Percentiles rank a stretch among this genome's conserved stretches.
phyloP scores from a whole-genome alignment of 352 stramenopile genomes.

The Globisporangium spiculum region DNA sequence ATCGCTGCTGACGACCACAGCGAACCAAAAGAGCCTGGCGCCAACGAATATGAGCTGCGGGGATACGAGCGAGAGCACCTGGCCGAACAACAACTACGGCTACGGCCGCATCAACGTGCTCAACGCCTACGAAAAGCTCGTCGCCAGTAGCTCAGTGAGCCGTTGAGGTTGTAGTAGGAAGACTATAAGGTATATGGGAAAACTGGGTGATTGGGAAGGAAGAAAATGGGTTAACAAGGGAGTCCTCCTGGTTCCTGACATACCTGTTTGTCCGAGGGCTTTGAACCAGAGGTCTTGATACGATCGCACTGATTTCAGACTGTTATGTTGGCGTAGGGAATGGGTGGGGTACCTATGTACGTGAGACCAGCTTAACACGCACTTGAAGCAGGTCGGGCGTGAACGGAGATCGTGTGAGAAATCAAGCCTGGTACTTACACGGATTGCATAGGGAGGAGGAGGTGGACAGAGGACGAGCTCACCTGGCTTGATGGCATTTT shows the following conservation, averaged over 20 bases:
- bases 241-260: too few relatives aligned
- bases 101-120: constrained; percentile 24
- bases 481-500: neutral
- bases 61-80: constrained; percentile 5
- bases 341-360: neutral
- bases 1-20: constrained; percentile 12
- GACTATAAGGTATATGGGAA: neutral
- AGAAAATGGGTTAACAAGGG: neutral
- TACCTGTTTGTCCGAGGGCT: too few relatives aligned
- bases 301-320: neutral
- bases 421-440: neutral
- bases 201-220: neutral
- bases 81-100: constrained; percentile 29
- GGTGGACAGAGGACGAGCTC: neutral
- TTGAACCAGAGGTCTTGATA: neutral
- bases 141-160: neutral
- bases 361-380: neutral
- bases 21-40: constrained; percentile 15
- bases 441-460: neutral
- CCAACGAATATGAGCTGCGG: constrained; percentile 12
- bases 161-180: neutral
- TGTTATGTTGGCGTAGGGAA: neutral
- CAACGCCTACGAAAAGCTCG: constrained; percentile 9
- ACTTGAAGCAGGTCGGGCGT: neutral
- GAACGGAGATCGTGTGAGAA: neutral